Evolutionary conservation across 768 basidiomycete species (phyloP).

Genomic region (Suillus spraguei): DNA sequence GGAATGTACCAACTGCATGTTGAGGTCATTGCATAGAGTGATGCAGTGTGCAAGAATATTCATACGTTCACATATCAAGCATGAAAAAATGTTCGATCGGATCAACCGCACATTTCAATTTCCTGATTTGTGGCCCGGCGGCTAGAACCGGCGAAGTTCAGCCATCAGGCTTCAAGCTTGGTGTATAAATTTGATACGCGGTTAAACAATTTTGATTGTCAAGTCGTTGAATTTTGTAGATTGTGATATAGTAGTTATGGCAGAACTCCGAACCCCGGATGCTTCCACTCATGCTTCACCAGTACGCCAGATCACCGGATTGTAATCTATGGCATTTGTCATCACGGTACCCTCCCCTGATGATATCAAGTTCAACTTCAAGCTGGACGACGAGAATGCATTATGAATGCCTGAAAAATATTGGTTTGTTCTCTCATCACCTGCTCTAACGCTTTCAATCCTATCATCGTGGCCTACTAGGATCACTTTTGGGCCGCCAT

Average conservation of each 20-base stretch:
- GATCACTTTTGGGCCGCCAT: not conserved
- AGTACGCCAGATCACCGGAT: not conserved
- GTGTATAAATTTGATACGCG: not conserved
- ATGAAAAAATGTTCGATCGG: too few species aligned
- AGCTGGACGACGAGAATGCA: not conserved
- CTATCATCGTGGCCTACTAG: too few species aligned
- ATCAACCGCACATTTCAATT: too few species aligned
- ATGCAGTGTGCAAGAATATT: too few species aligned
- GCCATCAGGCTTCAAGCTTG: not conserved
- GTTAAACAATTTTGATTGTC: not conserved
- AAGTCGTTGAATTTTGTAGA: not conserved
- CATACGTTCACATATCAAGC: too few species aligned
- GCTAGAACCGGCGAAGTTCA: too few species aligned
- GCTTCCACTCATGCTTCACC: not conserved
- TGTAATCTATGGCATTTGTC: too few species aligned
- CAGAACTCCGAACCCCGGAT: constrained; percentile 1
- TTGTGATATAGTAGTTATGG: not conserved
- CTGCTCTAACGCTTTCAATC: not conserved
- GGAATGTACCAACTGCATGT: too few species aligned
- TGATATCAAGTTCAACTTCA: not conserved
- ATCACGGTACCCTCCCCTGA: too few species aligned
- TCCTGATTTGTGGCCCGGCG: too few species aligned
- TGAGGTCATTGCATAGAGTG: too few species aligned
- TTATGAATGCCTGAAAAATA: not conserved
- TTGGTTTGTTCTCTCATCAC: not conserved